Base-by-base conservation (phyloP, 139 green algal species). In the Chlorella sp. region DNA sequence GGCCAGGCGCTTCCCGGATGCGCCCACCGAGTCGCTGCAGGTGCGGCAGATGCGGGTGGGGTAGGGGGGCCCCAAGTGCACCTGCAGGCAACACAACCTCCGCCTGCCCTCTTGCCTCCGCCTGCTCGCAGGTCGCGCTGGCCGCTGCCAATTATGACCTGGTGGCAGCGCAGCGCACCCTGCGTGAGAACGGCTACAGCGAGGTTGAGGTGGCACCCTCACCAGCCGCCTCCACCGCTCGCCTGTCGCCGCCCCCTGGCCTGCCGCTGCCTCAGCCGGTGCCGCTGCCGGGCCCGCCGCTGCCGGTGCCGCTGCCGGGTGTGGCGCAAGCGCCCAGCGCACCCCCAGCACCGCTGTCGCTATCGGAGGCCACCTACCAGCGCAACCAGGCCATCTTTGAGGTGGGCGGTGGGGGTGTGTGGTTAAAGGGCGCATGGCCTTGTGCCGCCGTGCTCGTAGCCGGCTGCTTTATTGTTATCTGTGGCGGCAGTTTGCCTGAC, bases 361-460 rank as follows among this genome's bases (percentile, higher is more conserved):
- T 83, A 32, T 73, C 77, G 2, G 58, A 83, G 30, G 77, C 77
- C 32, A 83, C 77, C 20, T 58, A 74, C 41, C 60, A 43, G 40
- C 77, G 77, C 40, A 83, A 83, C 60, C 77, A 83, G 60, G 38
- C 51, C 40, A 83, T 83, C 40, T 83, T 48, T 30, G 58, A 83
- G 77, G 77, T 73, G 60, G 13, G 77, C 14, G 48, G 38, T 20
- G 16, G 60, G 9, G 17, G 19, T 2, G 8, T 1, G 28, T 75
- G 38, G 14, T 8, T 32, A 43, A n/a, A n/a, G n/a, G n/a, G n/a
- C n/a, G n/a, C n/a, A n/a, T n/a, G n/a, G n/a, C n/a, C n/a, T n/a
- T n/a, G n/a, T n/a, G n/a, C n/a, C n/a, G n/a, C n/a, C n/a, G n/a
- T 43, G n/a, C 65, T 17, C 13, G 13, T 40, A 43, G 44, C 44